A percentile compares a stretch with the other conserved stretches of the same genome.
Evolutionary conservation across 352 stramenopile genomes (phyloP).

Genomic region (Thalassiosira oceanica): DNA sequence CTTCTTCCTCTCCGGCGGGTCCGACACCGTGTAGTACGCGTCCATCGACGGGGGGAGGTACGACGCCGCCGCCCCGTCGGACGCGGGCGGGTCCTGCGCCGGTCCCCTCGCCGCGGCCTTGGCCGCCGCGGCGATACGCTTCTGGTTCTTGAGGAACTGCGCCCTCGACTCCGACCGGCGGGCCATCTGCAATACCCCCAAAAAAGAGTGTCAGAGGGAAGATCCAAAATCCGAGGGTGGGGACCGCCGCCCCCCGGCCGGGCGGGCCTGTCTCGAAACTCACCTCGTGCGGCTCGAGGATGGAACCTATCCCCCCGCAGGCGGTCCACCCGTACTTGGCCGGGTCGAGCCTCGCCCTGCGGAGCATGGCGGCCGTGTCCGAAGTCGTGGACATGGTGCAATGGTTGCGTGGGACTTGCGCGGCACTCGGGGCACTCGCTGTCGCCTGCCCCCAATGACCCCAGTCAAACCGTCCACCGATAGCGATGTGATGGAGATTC

Average conservation of each 20-base stretch:
- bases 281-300: conserved; percentile 67
- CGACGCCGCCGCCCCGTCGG: too few species aligned
- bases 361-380: too few species aligned
- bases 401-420: too few species aligned
- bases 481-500: too few species aligned
- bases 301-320: conserved; percentile 53
- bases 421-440: too few species aligned
- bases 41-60: too few species aligned
- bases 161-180: conserved; percentile 18
- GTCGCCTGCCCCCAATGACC: too few species aligned
- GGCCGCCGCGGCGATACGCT: not conserved
- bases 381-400: too few species aligned
- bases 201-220: not conserved
- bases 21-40: too few species aligned
- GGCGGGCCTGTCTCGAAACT: conserved; percentile 7
- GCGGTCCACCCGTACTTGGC: conserved; percentile 72
- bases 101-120: not conserved
- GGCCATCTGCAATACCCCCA: conserved; percentile 8
- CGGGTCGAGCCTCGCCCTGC: conserved; percentile 51
- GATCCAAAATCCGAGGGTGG: not conserved
- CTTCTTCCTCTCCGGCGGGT: not conserved
- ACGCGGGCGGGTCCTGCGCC: too few species aligned
- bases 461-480: too few species aligned
- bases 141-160: conserved; percentile 16
- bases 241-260: not conserved